A percentile compares a stretch with the other conserved stretches of the same genome.
phyloP scores from a whole-genome alignment of 495 filamentous ascomycete species.

The Daldinia bambusicola region DNA sequence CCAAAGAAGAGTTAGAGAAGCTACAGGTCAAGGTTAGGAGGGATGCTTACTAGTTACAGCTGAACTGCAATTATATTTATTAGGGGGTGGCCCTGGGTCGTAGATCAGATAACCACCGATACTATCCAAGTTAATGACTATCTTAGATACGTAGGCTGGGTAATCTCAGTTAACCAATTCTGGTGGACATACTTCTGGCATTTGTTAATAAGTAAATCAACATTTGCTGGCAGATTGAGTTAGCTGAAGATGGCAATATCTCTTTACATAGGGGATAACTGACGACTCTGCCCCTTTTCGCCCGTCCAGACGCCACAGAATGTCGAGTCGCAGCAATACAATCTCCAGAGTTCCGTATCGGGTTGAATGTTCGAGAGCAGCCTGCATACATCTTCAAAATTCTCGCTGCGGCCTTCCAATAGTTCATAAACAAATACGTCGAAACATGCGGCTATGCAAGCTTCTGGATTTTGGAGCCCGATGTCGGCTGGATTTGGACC shows the following conservation, averaged over 20 bases:
- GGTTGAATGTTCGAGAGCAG: slow-evolving; percentile 37
- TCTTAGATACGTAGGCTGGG: background rate
- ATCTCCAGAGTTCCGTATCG: slow-evolving; percentile 48
- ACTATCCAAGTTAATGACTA: slow-evolving; percentile 36
- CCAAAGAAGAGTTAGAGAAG: slow-evolving; percentile 3
- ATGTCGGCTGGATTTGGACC: slow-evolving; percentile 14
- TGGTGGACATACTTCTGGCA: slow-evolving; percentile 55
- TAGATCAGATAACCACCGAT: slow-evolving; percentile 51
- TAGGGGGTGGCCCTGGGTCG: slow-evolving; percentile 54
- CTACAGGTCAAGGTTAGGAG: background rate
- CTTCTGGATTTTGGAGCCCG: slow-evolving; percentile 30
- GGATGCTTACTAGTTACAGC: slow-evolving; percentile 17
- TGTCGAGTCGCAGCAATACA: slow-evolving; percentile 60
- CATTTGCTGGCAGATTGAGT: slow-evolving; percentile 51
- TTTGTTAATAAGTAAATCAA: slow-evolving; percentile 59
- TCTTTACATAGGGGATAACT: slow-evolving; percentile 43
- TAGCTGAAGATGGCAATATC: slow-evolving; percentile 33
- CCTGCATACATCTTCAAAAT: slow-evolving; percentile 39
- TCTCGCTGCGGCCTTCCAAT: slow-evolving; percentile 1
- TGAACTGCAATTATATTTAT: slow-evolving; percentile 21
- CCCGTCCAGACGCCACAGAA: slow-evolving; percentile 56
- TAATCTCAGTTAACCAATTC: background rate
- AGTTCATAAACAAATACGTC: slow-evolving; percentile 39
- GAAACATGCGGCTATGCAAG: slow-evolving; percentile 42
- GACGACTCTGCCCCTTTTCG: slow-evolving; percentile 55